A percentile compares a stretch with the other conserved stretches of the same genome.
phyloP scores from a whole-genome alignment of 2,329 filamentous ascomycete species.

The Myotisia sp. region DNA sequence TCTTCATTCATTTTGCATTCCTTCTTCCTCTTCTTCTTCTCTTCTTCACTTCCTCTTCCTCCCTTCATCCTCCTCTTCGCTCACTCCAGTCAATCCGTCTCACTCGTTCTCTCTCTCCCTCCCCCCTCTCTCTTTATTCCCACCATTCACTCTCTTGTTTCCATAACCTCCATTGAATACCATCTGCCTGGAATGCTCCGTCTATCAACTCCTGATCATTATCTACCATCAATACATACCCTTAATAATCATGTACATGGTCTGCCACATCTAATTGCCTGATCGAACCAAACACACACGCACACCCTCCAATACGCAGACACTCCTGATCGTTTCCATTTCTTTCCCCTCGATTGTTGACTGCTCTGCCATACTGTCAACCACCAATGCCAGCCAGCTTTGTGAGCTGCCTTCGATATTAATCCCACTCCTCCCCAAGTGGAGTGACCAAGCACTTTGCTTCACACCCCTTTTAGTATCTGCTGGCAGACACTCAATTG shows the following conservation, averaged over 20 bases:
- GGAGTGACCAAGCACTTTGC: too few species aligned
- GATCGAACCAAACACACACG: too few species aligned
- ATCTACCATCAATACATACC: background rate
- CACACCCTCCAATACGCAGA: too few species aligned
- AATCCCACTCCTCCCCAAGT: too few species aligned
- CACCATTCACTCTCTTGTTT: conserved; percentile 9
- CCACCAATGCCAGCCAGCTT: too few species aligned
- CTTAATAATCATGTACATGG: conserved; percentile 5
- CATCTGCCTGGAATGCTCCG: too few species aligned
- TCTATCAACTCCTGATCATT: too few species aligned
- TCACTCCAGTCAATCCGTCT: conserved; percentile 1
- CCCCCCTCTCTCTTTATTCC: conserved; percentile 1
- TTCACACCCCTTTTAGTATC: background rate
- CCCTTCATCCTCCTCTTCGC: conserved; percentile 14
- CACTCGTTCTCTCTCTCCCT: conserved; percentile 6
- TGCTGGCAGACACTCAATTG: conserved; percentile 10
- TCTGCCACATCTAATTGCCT: background rate
- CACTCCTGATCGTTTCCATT: too few species aligned
- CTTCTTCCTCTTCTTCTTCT: conserved; percentile 19
- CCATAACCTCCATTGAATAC: too few species aligned
- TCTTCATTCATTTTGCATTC: conserved; percentile 12
- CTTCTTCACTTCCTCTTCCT: conserved; percentile 15
- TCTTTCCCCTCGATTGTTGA: too few species aligned
- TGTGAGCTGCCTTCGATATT: too few species aligned
- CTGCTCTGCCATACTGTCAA: too few species aligned